Evolutionary conservation across 345 rosid genomes (phyloP).

Genomic region (Lumnitzera littorea): DNA sequence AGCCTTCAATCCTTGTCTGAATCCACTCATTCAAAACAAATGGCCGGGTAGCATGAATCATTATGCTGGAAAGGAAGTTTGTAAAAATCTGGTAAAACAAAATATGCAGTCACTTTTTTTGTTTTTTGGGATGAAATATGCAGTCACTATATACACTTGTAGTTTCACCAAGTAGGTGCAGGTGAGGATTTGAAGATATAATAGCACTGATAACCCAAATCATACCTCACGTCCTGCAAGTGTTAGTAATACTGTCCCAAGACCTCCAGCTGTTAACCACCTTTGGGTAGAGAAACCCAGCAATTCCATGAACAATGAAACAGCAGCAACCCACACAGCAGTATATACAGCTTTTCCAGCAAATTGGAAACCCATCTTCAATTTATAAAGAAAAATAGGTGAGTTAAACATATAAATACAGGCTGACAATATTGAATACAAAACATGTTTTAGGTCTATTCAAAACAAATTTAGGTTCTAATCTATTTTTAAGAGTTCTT

Average conservation of each 20-base stretch:
- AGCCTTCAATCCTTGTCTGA: conserved; percentile 89
- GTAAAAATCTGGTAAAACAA: conserved; percentile 59
- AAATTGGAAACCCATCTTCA: conserved; percentile 87
- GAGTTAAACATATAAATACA: not conserved
- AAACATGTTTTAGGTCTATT: no score
- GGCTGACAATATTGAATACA: not conserved
- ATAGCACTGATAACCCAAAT: not conserved
- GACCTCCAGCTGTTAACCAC: conserved; percentile 95
- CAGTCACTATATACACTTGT: no score
- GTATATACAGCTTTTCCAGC: conserved; percentile 87
- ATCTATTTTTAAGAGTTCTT: no score
- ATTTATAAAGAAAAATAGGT: not conserved
- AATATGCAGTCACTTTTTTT: no score
- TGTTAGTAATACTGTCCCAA: conserved; percentile 94
- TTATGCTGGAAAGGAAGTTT: conserved; percentile 83
- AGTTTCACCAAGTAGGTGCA: no score
- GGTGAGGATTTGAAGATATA: no score
- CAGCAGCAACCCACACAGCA: conserved; percentile 90
- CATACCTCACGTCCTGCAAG: conserved; percentile 98
- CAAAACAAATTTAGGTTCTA: no score
- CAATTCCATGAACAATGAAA: conserved; percentile 89
- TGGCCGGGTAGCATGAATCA: conserved; percentile 91
- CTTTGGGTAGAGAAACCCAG: conserved; percentile 90
- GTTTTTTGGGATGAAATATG: no score
- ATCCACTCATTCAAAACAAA: conserved; percentile 88